Percentiles rank a stretch among this genome's conserved stretches.
Conservation (phyloP, 805 yeast genomes). For the Suhomyces canberraensis region DNA sequence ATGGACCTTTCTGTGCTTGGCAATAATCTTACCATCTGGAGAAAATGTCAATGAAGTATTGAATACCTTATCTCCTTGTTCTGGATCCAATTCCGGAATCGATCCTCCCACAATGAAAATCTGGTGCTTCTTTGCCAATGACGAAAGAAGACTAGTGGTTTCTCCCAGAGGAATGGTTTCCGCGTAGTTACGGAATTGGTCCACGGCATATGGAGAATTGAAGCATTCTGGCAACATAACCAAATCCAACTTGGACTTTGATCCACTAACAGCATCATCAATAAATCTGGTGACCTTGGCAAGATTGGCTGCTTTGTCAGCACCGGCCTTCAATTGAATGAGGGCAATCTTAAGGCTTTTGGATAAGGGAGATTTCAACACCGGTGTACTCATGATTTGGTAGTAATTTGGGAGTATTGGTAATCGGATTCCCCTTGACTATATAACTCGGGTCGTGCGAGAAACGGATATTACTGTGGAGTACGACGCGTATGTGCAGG, state of each 20-base stretch:
- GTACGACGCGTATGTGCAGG: background rate
- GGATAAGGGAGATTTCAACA: constrained; percentile 39
- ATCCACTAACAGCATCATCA: constrained; percentile 50
- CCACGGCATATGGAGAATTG: constrained; percentile 91
- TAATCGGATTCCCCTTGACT: no score
- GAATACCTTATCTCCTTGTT: constrained; percentile 44
- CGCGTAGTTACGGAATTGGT: constrained; percentile 82
- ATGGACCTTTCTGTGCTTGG: constrained; percentile 88
- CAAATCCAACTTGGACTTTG: constrained; percentile 50
- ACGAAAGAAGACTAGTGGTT: constrained; percentile 57
- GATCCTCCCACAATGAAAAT: constrained; percentile 86
- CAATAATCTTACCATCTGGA: constrained; percentile 71
- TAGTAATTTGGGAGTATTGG: no score
- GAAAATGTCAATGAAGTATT: constrained; percentile 51
- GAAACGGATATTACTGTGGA: background rate
- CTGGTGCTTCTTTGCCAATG: constrained; percentile 60
- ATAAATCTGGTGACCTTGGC: constrained; percentile 62
- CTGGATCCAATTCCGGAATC: constrained; percentile 68
- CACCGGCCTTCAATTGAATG: constrained; percentile 77
- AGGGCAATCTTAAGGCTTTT: constrained; percentile 75
- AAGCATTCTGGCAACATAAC: constrained; percentile 93
- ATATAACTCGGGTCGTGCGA: no score
- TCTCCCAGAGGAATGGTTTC: constrained; percentile 81
- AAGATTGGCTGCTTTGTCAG: constrained; percentile 77
- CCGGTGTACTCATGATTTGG: constrained; percentile 9